A percentile compares a stretch with the other conserved stretches of the same genome.
phyloP scores from a whole-genome alignment of 2,329 filamentous ascomycete species.

The Byssoonygena ceratinophila region DNA sequence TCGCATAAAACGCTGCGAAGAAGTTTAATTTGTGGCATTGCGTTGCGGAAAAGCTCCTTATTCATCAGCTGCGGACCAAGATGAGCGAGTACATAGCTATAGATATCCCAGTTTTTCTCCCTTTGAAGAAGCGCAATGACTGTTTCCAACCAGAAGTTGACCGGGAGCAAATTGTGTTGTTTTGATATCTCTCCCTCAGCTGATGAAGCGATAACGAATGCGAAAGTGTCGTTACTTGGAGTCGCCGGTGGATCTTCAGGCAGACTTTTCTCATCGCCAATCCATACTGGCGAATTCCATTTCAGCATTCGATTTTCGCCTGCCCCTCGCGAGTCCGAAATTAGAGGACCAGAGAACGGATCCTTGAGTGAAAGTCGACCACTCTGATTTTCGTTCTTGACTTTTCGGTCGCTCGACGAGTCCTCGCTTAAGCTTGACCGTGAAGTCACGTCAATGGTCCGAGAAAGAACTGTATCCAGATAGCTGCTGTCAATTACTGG shows the following conservation, averaged over 20 bases:
- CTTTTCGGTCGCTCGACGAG: conserved; percentile 27
- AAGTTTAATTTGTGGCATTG: conserved; percentile 63
- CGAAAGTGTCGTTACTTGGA: conserved; percentile 43
- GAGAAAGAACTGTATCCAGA: conserved; percentile 60
- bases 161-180: conserved; percentile 38
- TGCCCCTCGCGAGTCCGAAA: conserved; percentile 28
- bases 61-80: conserved; percentile 82
- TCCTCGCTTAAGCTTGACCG: conserved; percentile 37
- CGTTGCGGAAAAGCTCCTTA: conserved; percentile 67
- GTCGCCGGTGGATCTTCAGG: conserved; percentile 43
- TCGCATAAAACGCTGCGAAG: conserved; percentile 70
- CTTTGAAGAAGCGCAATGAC: conserved; percentile 63
- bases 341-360: conserved; percentile 21
- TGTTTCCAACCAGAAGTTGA: conserved; percentile 64
- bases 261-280: conserved; percentile 45
- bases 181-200: conserved; percentile 28
- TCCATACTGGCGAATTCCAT: conserved; percentile 43
- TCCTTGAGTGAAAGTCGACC: conserved; percentile 28
- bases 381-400: conserved; percentile 28
- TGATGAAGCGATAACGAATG: conserved; percentile 30
- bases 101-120: conserved; percentile 79
- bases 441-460: conserved; percentile 47
- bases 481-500: conserved; percentile 60
- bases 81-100: conserved; percentile 80
- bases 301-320: conserved; percentile 28